Evolutionary conservation across 2,329 filamentous ascomycete species (phyloP).

Genomic region (Coniochaeta sp.): DNA sequence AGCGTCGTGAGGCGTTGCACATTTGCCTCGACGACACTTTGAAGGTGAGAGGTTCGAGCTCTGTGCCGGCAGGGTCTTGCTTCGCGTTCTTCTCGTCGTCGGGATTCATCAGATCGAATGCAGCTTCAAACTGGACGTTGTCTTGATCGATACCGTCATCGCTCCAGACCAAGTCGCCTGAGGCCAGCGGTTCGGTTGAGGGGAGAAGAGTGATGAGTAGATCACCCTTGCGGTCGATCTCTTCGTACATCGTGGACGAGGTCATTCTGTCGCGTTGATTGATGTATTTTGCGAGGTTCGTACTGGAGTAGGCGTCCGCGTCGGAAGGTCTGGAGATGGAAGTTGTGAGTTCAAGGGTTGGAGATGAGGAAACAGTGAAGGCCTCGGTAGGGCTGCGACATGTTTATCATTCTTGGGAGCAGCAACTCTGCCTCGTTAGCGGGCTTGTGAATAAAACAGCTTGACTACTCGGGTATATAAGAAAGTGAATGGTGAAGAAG

Average conservation of each 20-base stretch:
- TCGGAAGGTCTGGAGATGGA: too few species aligned
- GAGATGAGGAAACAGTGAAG: too few species aligned
- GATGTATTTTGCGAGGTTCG: too few species aligned
- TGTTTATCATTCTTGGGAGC: too few species aligned
- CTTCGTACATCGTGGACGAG: not conserved
- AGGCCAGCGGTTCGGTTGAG: not conserved
- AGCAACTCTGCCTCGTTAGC: too few species aligned
- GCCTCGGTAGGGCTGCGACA: too few species aligned
- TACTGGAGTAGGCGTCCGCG: too few species aligned
- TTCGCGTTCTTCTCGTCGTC: not conserved
- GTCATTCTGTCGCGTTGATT: too few species aligned
- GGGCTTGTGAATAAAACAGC: too few species aligned
- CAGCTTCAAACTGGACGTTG: not conserved
- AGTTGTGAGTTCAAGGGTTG: too few species aligned
- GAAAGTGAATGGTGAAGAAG: too few species aligned
- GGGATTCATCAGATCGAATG: not conserved
- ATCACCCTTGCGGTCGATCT: not conserved
- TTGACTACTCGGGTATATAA: too few species aligned
- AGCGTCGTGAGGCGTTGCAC: not conserved
- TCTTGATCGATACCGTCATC: not conserved
- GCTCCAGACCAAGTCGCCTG: not conserved
- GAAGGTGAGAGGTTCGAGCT: not conserved
- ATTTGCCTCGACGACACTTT: not conserved
- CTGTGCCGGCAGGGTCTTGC: not conserved
- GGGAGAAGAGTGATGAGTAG: not conserved